Evolutionary conservation across 108 stramenopile genomes (phyloP), one percentile per base, ranked within the genome.

Genomic region (Schizochytrium sp.): DNA sequence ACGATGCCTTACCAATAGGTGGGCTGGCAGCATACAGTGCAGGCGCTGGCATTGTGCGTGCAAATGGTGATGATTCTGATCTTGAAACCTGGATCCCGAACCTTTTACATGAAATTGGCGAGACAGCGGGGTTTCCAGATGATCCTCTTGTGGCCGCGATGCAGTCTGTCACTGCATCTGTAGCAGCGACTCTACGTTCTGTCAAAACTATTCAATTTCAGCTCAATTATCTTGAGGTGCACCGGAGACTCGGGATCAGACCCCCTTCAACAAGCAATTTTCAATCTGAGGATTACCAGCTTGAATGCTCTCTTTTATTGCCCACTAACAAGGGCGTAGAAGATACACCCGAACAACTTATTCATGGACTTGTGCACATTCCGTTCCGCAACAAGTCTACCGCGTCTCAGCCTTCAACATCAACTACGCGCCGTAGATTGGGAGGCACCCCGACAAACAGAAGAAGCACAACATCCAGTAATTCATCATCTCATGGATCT

Each of bases 71-170:
- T 8, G 28, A 12, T 12, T 38, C 64, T 7, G 64, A 69, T 15
- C 64, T 69, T 44, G 64, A 69, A 15, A 69, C 64, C 7, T 69
- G 64, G 64, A 69, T 69, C 7, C 64, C 64, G 15, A 38, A 69
- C 42, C 64, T 69, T 44, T 69, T 69, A 44, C 64, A 69, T 44
- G 64, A 69, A 69, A 69, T 69, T 38, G 64, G 64, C 64, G 64
- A 15, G 42, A 69, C 64, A 38, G 2, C 44, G 8, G 64, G 64
- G 15, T 15, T 69, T 2, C 64, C 64, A 44, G 28, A 12, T 7
- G 64, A 69, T 44, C 64, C 64, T 12, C 64, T 69, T 44, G 10
- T 69, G 64, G 64, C 64, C 12, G 64, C 64, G 64, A 1, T 69
- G 64, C 64, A 69, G 64, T 44, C 64, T 3, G 15, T 69, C 44